A percentile compares a stretch with the other conserved stretches of the same genome.
Conservation (phyloP, 2,329 filamentous ascomycete genomes). For the Cylindrodendrum hubeiense region DNA sequence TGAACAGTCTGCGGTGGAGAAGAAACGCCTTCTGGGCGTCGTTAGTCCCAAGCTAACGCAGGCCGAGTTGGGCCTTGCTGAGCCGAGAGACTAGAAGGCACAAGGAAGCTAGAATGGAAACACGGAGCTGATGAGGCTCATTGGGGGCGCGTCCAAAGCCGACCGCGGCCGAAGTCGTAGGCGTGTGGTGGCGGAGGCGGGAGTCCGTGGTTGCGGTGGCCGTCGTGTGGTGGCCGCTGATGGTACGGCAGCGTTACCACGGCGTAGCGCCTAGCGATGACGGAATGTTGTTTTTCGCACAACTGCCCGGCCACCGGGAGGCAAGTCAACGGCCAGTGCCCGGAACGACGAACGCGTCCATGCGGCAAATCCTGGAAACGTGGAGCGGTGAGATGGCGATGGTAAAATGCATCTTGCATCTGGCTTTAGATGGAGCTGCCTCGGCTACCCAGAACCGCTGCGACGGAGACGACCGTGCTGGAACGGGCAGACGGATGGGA, state of each 20-base stretch:
- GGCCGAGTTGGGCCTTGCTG: constrained; percentile 23
- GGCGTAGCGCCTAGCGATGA: neutral
- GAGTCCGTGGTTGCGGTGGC: neutral
- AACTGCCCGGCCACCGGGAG: neutral
- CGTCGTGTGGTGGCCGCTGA: neutral
- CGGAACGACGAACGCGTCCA: no score
- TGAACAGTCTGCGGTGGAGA: constrained; percentile 8
- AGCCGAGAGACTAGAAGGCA: constrained; percentile 30
- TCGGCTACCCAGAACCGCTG: neutral
- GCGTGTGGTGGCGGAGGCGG: neutral
- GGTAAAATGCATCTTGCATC: neutral
- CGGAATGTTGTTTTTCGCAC: neutral
- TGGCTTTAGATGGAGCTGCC: neutral
- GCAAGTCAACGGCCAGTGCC: no score
- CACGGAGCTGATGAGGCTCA: constrained; percentile 24
- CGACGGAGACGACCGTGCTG: constrained; percentile 9
- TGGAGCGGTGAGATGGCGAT: neutral
- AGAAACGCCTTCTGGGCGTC: neutral
- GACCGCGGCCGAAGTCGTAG: constrained; percentile 16
- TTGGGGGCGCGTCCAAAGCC: constrained; percentile 2
- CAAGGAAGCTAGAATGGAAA: constrained; percentile 33
- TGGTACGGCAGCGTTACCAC: neutral
- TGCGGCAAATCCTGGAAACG: neutral
- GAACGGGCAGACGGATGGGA: neutral
- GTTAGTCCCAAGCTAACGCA: constrained; percentile 28